Conservation (phyloP, 345 rosid genomes). For the Gossypioides kirkii region DNA sequence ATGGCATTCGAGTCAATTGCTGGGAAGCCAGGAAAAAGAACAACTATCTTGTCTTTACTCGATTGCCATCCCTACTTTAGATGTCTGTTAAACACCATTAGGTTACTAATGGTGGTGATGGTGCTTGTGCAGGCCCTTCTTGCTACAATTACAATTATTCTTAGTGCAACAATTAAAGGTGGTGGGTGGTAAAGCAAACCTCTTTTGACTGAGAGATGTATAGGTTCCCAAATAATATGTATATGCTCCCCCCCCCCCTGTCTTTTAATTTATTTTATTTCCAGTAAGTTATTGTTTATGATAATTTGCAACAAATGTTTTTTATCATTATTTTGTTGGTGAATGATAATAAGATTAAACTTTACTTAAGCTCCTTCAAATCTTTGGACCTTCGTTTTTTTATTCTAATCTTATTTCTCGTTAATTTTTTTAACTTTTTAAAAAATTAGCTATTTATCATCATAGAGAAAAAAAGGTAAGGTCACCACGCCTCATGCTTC, state of each 20-base stretch:
- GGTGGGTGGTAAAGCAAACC: conserved; percentile 34
- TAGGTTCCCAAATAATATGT: background rate
- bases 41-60: too few relatives aligned
- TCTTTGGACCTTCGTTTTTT: background rate
- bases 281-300: background rate
- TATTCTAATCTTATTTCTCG: background rate
- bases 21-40: too few relatives aligned
- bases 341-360: background rate
- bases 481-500: background rate
- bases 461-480: background rate
- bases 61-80: background rate
- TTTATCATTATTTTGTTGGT: background rate
- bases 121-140: conserved; percentile 58
- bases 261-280: background rate
- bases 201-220: background rate
- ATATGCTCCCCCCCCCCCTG: background rate
- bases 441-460: too few relatives aligned
- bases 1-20: too few relatives aligned
- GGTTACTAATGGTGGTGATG: background rate
- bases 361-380: background rate
- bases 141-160: conserved; percentile 61
- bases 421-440: background rate
- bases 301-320: background rate
- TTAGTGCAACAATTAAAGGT: conserved; percentile 61
- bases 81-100: background rate